Evolutionary conservation across 192 early-diverging fungal species (phyloP), one percentile per base, ranked within the genome.

Genomic region (Dissophora globulifera): DNA sequence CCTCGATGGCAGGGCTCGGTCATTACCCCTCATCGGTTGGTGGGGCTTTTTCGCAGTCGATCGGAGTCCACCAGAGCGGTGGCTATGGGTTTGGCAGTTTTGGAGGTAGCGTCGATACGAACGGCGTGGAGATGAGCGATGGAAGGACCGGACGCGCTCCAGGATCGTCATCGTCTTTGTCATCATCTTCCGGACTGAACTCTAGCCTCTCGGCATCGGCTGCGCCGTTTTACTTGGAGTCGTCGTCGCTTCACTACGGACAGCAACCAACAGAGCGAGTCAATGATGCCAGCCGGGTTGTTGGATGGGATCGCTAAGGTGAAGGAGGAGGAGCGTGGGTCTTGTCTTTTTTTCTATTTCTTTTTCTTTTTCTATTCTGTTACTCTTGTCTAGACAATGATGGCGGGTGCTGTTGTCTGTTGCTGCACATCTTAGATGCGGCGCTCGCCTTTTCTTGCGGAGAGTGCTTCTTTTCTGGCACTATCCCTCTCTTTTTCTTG

Each of bases 261-360:
- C 62, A 55, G 38, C n/a, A n/a, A n/a, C 3, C 42, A 25, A 25
- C 32, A 13, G 38, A 57, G 32, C 67, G 58, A 45, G 19, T 40
- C 13, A 49, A 27, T 29, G 69, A 71, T 11, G 25, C 33, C 9
- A 35, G 47, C 22, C 59, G 42, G 30, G 11, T 41, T n/a, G 35
- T 42, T 31, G 55, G 69, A 49, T 71, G 69, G 69, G 69, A 71
- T 22, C 60, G 52, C 9, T 71, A 50, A 43, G 23, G n/a, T n/a
- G 3, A 31, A 15, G 19, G 8, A 30, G 49, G 13, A 35, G 17
- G n/a, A 51, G 10, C n/a, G 5, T 22, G 13, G 25, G 19, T 7
- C 26, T 11, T 17, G 13, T 38, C 26, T 32, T 38, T 19, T 35
- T 40, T 50, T 48, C n/a, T n/a, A n/a, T 61, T 48, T 62, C 30